Evolutionary conservation across 2,329 filamentous ascomycete genomes (phyloP), one percentile per base, ranked within the genome.

Genomic region (Colletotrichum aenigma): DNA sequence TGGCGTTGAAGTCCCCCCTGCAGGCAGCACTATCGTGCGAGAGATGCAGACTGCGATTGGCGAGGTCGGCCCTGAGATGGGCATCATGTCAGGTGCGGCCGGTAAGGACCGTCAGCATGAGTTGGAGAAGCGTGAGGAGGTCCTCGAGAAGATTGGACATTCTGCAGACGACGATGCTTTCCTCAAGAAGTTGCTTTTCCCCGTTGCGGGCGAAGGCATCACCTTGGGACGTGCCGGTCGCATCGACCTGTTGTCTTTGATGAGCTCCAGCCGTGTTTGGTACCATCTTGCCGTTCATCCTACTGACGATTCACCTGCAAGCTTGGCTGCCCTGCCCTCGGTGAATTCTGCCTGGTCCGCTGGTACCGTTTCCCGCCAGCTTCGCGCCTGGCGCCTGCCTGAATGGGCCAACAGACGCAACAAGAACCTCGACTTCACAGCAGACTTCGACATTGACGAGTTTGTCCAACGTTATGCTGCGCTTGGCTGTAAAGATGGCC

Each of bases 321-420:
- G 90, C 74, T 86, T 98, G 26, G 93, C 94, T n/a, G 91, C 92
- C 24, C 87, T 95, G 26, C 90, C 93, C 1, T 91, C 94, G 0
- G 89, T 93, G 43, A 94, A 92, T n/a, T 94, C 95, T 3, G 92
- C 94, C 1, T 99, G 97, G 97, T 98, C 96, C 65, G 97, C 97
- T 1, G 96, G 95, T 28, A 93, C 94, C 3, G 94, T 99, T 1
- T 99, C 97, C 4, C 93, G 96, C 74, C 97, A 99, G 84, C 91
- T 99, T 21, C 94, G 97, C 21, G 92, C 96, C 4, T 99, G 97
- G 96, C 92, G 97, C 80, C 88, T 99, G 18, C 94, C 97, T 0
- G 97, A 99, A 84, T 99, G 97, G 97, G 95, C 96, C 2, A 99
- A 98, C 82, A 93, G 96, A 71, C 92, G 97, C 66, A 97, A 96